Conservation (phyloP, 306 rosid genomes). For the Quillaja saponaria region DNA sequence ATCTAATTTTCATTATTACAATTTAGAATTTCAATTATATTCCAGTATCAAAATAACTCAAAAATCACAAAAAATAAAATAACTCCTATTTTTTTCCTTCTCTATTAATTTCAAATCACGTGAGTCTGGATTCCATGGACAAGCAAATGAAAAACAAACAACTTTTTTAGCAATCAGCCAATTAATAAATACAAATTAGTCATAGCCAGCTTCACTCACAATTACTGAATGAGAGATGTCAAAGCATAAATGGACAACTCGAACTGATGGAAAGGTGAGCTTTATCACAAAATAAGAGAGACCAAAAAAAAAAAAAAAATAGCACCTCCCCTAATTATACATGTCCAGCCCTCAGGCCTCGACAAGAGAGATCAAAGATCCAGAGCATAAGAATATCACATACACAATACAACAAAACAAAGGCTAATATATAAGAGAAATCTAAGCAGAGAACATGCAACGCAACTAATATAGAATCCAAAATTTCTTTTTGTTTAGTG, state of each 20-base stretch:
- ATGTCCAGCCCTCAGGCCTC: constrained; percentile 25
- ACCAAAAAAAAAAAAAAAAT: constrained; percentile 42
- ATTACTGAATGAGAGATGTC: constrained; percentile 51
- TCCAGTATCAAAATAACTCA: no score
- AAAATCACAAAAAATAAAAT: no score
- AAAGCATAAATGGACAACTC: constrained; percentile 54
- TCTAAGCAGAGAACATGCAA: constrained; percentile 48
- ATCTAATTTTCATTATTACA: no score
- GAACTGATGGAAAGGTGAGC: constrained; percentile 26
- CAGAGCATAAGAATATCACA: background rate
- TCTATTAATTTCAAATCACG: no score
- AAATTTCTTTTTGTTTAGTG: constrained; percentile 40
- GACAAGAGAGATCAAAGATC: constrained; percentile 26
- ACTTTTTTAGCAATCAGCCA: constrained; percentile 47
- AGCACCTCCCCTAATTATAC: constrained; percentile 25
- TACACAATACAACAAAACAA: constrained; percentile 40
- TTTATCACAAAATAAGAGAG: constrained; percentile 32
- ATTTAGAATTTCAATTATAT: no score
- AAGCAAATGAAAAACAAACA: constrained; percentile 35
- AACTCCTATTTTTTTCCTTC: no score
- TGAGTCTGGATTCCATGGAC: constrained; percentile 51
- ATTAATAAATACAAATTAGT: constrained; percentile 36
- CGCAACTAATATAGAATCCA: constrained; percentile 60
- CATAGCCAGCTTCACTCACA: constrained; percentile 10
- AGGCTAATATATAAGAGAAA: constrained; percentile 50